Evolutionary conservation across 495 filamentous ascomycete genomes (phyloP).

Genomic region (Chaetomium tenue): DNA sequence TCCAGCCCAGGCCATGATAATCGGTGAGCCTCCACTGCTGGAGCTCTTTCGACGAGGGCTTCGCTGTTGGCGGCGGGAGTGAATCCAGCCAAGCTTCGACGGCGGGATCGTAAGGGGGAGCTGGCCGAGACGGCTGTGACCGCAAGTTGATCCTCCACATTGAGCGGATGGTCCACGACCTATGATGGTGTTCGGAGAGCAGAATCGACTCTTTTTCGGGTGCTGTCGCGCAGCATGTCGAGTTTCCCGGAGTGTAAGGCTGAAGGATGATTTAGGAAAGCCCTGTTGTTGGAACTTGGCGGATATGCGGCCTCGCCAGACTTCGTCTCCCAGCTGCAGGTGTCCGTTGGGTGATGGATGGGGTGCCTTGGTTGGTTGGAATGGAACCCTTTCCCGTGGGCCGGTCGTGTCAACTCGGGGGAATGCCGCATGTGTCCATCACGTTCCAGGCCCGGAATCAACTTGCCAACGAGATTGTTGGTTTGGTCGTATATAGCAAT

Average conservation of each 20-base stretch:
- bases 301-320: background rate
- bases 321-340: background rate
- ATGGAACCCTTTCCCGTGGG: background rate
- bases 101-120: constrained; percentile 18
- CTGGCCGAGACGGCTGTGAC: constrained; percentile 21
- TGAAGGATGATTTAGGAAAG: background rate
- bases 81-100: constrained; percentile 34
- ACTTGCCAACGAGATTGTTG: background rate
- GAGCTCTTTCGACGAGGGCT: constrained; percentile 24
- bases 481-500: background rate
- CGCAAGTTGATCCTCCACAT: constrained; percentile 13
- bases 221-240: constrained; percentile 15
- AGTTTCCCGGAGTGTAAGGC: background rate
- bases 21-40: constrained; percentile 27
- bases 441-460: constrained; percentile 8
- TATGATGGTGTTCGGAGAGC: constrained; percentile 13
- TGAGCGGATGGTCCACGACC: background rate
- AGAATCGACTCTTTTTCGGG: background rate
- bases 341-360: background rate
- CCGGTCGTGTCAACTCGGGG: constrained; percentile 9
- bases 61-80: constrained; percentile 20
- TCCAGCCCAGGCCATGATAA: constrained; percentile 14
- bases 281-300: background rate
- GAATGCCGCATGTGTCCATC: constrained; percentile 13
- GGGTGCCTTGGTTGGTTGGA: background rate